These are phyloP conservation scores for Nannochloropsis salina DNA, from an alignment of 108 stramenopile genomes.

Conservation along the genomic window DNA sequence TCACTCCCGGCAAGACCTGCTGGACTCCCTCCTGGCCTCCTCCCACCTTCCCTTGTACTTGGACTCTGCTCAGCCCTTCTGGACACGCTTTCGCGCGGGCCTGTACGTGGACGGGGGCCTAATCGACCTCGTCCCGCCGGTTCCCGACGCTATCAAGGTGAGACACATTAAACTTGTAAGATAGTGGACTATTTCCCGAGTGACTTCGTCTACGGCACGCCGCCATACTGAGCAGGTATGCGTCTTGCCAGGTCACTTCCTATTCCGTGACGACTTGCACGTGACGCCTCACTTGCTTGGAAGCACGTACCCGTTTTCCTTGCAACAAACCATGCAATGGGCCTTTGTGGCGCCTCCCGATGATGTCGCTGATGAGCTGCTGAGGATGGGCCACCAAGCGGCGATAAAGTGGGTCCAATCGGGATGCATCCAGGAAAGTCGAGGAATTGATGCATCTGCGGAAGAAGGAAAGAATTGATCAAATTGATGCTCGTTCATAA, in stretches of 20 bases:
- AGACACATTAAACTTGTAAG: too few species aligned
- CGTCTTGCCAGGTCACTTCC: slow-evolving; percentile 11
- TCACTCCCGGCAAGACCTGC: not conserved
- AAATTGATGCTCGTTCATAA: too few species aligned
- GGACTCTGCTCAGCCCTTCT: not conserved
- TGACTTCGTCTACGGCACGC: too few species aligned
- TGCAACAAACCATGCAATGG: not conserved
- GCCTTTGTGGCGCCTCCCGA: not conserved
- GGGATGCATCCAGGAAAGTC: not conserved
- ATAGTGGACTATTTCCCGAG: too few species aligned
- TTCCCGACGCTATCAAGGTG: not conserved
- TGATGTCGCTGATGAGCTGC: not conserved
- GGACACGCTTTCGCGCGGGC: not conserved
- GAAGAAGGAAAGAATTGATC: too few species aligned
- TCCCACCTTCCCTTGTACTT: not conserved
- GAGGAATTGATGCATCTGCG: not conserved
- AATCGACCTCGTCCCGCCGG: not conserved
- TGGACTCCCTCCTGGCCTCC: not conserved
- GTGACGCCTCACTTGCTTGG: not conserved
- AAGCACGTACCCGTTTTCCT: not conserved
- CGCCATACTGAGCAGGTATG: not conserved
- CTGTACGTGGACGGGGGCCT: slow-evolving; percentile 5
- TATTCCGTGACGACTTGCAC: not conserved
- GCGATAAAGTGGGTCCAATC: slow-evolving; percentile 5
- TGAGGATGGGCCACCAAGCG: not conserved